phyloP scores from a whole-genome alignment of 1,139 yeast genomes.

The Lodderomyces orthopsilosis region DNA sequence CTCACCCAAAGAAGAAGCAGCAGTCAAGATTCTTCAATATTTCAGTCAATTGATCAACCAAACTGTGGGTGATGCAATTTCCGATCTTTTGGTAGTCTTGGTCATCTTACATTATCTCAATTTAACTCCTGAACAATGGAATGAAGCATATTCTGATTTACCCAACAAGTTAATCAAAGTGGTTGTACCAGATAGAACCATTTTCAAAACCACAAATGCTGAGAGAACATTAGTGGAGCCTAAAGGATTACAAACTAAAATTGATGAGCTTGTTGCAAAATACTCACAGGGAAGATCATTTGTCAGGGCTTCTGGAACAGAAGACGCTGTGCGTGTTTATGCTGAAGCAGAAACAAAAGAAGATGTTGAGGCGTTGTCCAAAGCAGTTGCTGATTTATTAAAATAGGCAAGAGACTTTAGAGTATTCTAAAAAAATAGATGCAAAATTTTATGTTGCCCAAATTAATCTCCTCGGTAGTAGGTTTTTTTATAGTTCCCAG shows the following conservation, averaged over 20 bases:
- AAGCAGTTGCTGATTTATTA: constrained; percentile 33
- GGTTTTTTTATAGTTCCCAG: constrained; percentile 74
- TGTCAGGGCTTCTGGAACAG: constrained; percentile 97
- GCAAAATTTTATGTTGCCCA: neutral
- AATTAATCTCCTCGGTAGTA: constrained; percentile 17
- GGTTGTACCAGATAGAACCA: constrained; percentile 74
- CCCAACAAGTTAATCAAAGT: constrained; percentile 85
- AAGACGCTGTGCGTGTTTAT: constrained; percentile 93
- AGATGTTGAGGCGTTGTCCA: constrained; percentile 32
- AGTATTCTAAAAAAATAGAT: constrained; percentile 23
- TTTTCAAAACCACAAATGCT: constrained; percentile 84
- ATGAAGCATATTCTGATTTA: constrained; percentile 70
- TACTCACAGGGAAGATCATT: constrained; percentile 75
- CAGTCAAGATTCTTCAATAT: constrained; percentile 52
- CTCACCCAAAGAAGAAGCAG: constrained; percentile 29
- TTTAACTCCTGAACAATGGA: constrained; percentile 69
- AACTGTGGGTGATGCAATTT: constrained; percentile 95
- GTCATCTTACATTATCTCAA: constrained; percentile 58
- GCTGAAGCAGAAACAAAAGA: constrained; percentile 71
- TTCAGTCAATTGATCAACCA: constrained; percentile 80
- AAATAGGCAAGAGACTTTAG: constrained; percentile 19
- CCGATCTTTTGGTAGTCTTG: constrained; percentile 79
- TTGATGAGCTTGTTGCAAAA: constrained; percentile 62
- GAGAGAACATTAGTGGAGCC: constrained; percentile 82
- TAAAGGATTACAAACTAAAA: constrained; percentile 67